Conservation (phyloP, 345 rosid species). For the Eucalyptus erythrocorys region DNA sequence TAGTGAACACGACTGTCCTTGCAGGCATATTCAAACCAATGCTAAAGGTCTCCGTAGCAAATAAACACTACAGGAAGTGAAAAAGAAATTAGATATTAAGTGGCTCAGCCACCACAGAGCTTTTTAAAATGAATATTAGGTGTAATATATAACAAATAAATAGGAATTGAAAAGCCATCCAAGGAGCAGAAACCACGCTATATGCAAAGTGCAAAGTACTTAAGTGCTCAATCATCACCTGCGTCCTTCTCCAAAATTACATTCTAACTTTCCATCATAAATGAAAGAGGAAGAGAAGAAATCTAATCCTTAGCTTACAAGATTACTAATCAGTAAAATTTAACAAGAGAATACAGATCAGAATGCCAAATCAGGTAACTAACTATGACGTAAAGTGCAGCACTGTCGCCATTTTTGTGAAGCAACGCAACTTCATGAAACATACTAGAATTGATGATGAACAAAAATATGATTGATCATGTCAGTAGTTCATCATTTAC, state of each 20-base stretch:
- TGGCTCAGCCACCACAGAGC: neutral
- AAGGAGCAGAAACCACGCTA: neutral
- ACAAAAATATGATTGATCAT: neutral
- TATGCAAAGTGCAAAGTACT: neutral
- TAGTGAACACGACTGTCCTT: conserved; percentile 95
- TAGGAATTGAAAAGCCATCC: neutral
- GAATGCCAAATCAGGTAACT: neutral
- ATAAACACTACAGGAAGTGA: conserved; percentile 57
- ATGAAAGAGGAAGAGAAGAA: neutral
- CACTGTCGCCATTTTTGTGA: neutral
- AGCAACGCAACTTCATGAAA: neutral
- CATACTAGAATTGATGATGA: neutral
- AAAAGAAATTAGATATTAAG: neutral
- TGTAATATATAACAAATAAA: neutral
- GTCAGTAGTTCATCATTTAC: neutral
- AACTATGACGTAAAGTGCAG: neutral
- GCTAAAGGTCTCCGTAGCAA: conserved; percentile 99
- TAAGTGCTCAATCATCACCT: neutral
- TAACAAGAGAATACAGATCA: neutral
- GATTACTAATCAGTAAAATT: neutral
- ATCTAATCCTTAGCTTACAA: neutral
- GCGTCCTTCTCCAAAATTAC: neutral
- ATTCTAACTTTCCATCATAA: neutral
- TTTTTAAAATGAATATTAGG: neutral
- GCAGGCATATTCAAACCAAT: conserved; percentile 99